phyloP scores from a whole-genome alignment of 176 grass and related monocot genomes.

The Pontederia crassipes region DNA sequence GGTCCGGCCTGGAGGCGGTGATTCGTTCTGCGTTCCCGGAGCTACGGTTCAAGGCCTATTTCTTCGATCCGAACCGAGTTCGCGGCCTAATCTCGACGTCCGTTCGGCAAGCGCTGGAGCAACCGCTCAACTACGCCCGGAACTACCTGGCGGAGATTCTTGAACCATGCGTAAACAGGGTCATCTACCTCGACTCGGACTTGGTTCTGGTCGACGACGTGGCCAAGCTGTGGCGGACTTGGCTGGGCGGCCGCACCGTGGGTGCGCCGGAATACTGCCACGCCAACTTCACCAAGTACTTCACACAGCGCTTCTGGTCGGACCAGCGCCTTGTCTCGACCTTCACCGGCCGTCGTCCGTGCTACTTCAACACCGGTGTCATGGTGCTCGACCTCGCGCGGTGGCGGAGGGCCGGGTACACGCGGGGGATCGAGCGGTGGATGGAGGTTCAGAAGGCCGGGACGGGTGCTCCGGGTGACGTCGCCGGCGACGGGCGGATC shows the following conservation, averaged over 20 bases:
- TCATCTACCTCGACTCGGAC: conserved; percentile 9
- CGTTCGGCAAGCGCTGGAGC: conserved; percentile 8
- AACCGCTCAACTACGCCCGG: conserved; percentile 14
- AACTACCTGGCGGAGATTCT: conserved; percentile 14
- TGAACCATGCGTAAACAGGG: conserved; percentile 3
- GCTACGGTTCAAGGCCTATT: conserved; percentile 1
- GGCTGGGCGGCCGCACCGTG: not conserved
- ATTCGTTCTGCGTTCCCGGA: conserved; percentile 8
- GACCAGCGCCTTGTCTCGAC: not conserved
- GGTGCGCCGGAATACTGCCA: conserved; percentile 21
- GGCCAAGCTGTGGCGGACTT: conserved; percentile 12
- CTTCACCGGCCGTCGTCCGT: no score
- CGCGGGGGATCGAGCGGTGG: conserved; percentile 15
- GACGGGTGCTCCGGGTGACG: not conserved
- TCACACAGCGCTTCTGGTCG: conserved; percentile 23
- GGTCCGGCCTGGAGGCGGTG: conserved; percentile 5
- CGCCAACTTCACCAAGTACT: conserved; percentile 26
- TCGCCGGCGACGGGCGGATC: conserved; percentile 1
- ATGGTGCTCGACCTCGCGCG: no score
- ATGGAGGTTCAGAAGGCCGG: conserved; percentile 16
- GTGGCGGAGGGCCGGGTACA: not conserved
- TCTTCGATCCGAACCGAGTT: conserved; percentile 7
- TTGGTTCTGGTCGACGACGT: conserved; percentile 8
- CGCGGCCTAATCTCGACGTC: conserved; percentile 7
- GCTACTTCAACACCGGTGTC: no score